Percentiles rank a stretch among this genome's conserved stretches.
These are phyloP conservation scores for Naganishia vishniacii DNA, from an alignment of 768 basidiomycete species.

Conservation along the genomic window DNA sequence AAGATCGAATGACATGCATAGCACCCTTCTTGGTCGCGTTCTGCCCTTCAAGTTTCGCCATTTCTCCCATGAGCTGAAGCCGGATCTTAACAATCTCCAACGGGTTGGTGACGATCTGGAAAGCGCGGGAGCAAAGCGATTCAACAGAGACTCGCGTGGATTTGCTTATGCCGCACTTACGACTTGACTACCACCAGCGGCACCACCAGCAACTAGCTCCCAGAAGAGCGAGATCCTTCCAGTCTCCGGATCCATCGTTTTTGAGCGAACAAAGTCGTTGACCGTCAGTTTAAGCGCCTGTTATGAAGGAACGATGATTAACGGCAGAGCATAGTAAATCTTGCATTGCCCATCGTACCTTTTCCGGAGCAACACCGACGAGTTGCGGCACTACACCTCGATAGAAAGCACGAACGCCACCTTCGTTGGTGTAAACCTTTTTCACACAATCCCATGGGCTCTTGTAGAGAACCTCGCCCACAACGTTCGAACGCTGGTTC, in stretches of 20 bases:
- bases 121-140: neutral
- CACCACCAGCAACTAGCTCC: constrained; percentile 87
- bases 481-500: constrained; percentile 93
- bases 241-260: constrained; percentile 87
- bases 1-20: constrained; percentile 81
- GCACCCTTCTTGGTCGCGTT: constrained; percentile 67
- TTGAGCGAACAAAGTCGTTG: constrained; percentile 79
- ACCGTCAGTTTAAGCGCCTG: constrained; percentile 95
- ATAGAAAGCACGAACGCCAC: constrained; percentile 76
- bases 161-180: constrained; percentile 55
- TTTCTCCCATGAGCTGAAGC: constrained; percentile 59
- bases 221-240: constrained; percentile 85
- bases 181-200: constrained; percentile 95
- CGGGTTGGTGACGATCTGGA: constrained; percentile 96
- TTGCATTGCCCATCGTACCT: constrained; percentile 20
- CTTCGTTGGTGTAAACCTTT: constrained; percentile 93
- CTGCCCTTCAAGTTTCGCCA: constrained; percentile 76
- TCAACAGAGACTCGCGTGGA: neutral
- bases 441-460: constrained; percentile 89
- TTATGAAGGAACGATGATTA: neutral
- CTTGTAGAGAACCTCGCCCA: constrained; percentile 93
- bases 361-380: constrained; percentile 55
- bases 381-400: constrained; percentile 92
- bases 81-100: constrained; percentile 49
- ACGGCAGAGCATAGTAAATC: no score